Evolutionary conservation across 2,329 filamentous ascomycete species (phyloP), one percentile per base, ranked within the genome.

Genomic region (Xylaria sp.): DNA sequence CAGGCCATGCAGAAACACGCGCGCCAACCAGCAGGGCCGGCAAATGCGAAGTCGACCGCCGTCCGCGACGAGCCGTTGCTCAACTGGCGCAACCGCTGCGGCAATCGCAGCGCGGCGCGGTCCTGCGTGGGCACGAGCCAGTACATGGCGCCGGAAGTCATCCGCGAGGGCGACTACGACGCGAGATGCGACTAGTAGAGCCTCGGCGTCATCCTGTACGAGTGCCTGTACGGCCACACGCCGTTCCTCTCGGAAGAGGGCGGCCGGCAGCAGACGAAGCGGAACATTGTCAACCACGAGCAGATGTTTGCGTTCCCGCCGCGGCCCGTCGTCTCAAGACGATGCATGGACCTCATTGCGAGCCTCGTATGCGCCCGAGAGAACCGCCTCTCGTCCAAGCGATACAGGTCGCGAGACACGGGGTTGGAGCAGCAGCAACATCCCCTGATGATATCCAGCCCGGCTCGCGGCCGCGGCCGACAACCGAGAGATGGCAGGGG

Each of bases 121-220:
- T 97, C 94, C 55, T 90, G 97, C 0, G 95, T 98, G 12, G 95
- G 95, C 2, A 98, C 96, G 2, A 97, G 94, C 78, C 95, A 98
- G 78, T 98, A 98, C 83, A 98, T 98, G 96, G 95, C 96, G 0
- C 95, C 95, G 1, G 96, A 98, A 82, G 93, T 98, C 20, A 91
- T 98, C 67, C 85, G 88, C 73, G 93, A 94, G 34, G 88, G 94
- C 58, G 83, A 87, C 46, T 98, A 98, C 79, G 96, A 98, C 81
- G 95, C 93, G 37, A 88, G 95, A 77, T 98, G 95, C 81, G 95
- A 98, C 81, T 98, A 88, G 94, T 98, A 93, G 95, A 98, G 94
- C 81, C 89, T 98, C 74, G 95, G 94, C 63, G 90, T 98, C 77
- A 98, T 98, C 77, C 82, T 98, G 66, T 98, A 93, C 77, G 95